Evolutionary conservation across 225 moss, liverwort and hornwort genomes (phyloP), one percentile per base, ranked within the genome.

Genomic region (Marchantia paleacea): DNA sequence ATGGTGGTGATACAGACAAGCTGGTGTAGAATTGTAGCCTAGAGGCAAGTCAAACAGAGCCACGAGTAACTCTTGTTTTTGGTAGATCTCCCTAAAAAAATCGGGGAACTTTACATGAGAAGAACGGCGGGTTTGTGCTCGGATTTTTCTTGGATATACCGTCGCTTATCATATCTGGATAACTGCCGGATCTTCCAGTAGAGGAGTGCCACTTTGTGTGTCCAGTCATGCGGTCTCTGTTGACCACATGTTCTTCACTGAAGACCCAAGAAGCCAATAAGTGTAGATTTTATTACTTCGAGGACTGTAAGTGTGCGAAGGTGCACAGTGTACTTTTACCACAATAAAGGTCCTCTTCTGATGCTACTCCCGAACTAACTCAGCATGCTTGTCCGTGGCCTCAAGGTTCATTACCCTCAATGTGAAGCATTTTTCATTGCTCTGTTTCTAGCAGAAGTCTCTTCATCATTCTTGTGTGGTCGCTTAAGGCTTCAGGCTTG

Each of bases 271-370:
- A 74, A 73, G 26, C 52, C 52, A 52, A 11, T 54, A 52, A 73
- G 12, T 12, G 14, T 55, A 74, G 74, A 74, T 54, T 55, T 57
- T 55, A 55, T 55, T 26, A 74, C 55, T 74, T 74, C 26, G 54
- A 51, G 73, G 73, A 54, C 73, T 54, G 53, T 29, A 14, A 74
- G 54, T 24, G 74, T 55, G 54, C 74, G 55, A 74, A 74, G 74
- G 13, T 74, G 74, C 74, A 74, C 74, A 53, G 16, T 74, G 74
- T 74, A 74, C 54, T 74, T 26, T 50, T 74, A 74, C 74, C 55
- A 74, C 25, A 74, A 74, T 74, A 74, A 74, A 74, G 74, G 74
- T 74, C 54, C 54, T 54, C 28, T 53, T 57, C 19, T 57, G 13
- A 57, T 57, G 57, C 14, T 13, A 57, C 14, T 57, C 19, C 19